phyloP scores from a whole-genome alignment of 768 basidiomycete genomes.

The Lactifluus piperatus region DNA sequence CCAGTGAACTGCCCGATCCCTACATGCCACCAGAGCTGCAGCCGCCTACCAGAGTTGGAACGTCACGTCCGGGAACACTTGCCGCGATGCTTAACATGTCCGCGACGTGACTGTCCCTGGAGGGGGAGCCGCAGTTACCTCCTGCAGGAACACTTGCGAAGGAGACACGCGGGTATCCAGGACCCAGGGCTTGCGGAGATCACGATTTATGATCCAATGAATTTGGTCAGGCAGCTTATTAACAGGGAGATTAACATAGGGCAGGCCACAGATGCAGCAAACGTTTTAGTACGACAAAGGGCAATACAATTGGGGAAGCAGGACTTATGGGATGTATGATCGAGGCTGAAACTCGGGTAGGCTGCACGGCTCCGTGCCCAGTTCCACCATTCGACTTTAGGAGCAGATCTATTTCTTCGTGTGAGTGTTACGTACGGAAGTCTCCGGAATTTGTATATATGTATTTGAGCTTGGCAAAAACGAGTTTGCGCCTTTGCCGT shows the following conservation, averaged over 20 bases:
- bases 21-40: background rate
- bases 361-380: background rate
- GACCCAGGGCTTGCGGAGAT: background rate
- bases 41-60: background rate
- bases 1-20: background rate
- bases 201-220: background rate
- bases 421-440: no score
- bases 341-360: background rate
- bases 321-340: background rate
- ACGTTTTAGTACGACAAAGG: background rate
- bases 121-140: background rate
- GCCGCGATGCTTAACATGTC: background rate
- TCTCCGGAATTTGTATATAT: no score
- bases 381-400: no score
- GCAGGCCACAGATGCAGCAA: background rate
- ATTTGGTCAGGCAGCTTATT: background rate
- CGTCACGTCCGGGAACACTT: background rate
- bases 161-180: background rate
- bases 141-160: background rate
- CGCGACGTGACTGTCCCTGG: no score
- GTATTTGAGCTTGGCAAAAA: no score
- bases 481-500: no score
- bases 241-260: background rate
- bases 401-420: no score
- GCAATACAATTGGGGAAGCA: no score